These are phyloP conservation scores for Penicillium odoratum DNA, from an alignment of 495 filamentous ascomycete genomes.

Conservation along the genomic window DNA sequence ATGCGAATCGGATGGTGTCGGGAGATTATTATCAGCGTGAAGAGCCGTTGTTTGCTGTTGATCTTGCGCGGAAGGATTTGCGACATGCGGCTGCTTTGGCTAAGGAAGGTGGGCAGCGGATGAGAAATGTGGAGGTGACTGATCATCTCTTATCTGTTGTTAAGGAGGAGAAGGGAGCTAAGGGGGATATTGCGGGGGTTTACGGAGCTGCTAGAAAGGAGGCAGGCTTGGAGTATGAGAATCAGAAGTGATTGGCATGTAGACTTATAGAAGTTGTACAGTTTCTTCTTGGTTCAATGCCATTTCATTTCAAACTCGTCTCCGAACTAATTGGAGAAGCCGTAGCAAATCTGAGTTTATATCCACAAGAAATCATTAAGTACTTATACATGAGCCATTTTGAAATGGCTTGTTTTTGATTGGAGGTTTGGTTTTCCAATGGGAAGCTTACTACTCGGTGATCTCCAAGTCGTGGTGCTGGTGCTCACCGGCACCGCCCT, in stretches of 20 bases:
- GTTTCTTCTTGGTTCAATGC: conserved; percentile 9
- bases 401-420: background rate
- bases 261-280: too few relatives aligned
- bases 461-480: conserved; percentile 28
- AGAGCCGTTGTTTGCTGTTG: conserved; percentile 83
- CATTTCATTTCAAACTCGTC: conserved; percentile 17
- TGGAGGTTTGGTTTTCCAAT: background rate
- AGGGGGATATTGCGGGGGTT: conserved; percentile 80
- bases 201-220: conserved; percentile 75
- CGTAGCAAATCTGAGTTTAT: conserved; percentile 21
- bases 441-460: conserved; percentile 10
- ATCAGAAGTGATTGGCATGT: conserved; percentile 15
- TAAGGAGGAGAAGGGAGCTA: conserved; percentile 69
- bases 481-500: conserved; percentile 21
- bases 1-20: conserved; percentile 67
- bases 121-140: conserved; percentile 65
- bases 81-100: conserved; percentile 72
- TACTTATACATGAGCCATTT: conserved; percentile 13
- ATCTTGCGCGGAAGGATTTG: conserved; percentile 83
- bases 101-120: conserved; percentile 54
- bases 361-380: conserved; percentile 19
- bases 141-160: conserved; percentile 68
- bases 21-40: conserved; percentile 73
- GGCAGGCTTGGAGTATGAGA: conserved; percentile 71
- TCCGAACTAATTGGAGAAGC: conserved; percentile 9